Evolutionary conservation across 2,329 filamentous ascomycete genomes (phyloP).

Genomic region (Aureobasidium sp.): DNA sequence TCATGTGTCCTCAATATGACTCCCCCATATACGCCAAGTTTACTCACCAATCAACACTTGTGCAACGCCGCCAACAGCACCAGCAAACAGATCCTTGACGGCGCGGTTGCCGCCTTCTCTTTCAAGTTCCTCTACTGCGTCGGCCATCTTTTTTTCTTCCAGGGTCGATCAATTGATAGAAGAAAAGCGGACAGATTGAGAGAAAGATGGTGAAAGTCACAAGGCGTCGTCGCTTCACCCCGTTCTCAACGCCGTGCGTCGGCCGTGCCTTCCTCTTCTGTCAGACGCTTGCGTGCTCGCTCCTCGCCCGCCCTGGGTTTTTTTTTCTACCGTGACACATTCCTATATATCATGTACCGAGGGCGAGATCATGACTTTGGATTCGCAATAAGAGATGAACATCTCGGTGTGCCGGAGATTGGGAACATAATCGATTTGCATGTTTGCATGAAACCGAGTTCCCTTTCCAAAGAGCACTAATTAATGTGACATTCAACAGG

Average conservation of each 20-base stretch:
- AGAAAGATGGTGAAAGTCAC: neutral
- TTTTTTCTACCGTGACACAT: neutral
- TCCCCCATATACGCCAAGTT: neutral
- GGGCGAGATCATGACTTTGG: neutral
- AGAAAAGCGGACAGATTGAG: neutral
- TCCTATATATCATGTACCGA: neutral
- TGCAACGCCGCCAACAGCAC: slow-evolving; percentile 82
- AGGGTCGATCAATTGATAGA: neutral
- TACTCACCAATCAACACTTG: slow-evolving; percentile 83
- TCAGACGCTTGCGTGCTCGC: slow-evolving; percentile 5
- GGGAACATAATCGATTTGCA: no score
- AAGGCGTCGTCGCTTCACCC: slow-evolving; percentile 4
- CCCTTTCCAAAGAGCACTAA: no score
- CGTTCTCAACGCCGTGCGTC: slow-evolving; percentile 9
- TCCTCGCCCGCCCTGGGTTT: neutral
- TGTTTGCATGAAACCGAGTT: no score
- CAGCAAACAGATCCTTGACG: slow-evolving; percentile 78
- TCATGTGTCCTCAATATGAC: neutral
- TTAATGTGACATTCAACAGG: no score
- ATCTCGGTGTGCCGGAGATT: neutral
- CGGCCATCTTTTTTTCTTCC: slow-evolving; percentile 22
- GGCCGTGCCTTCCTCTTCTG: slow-evolving; percentile 2
- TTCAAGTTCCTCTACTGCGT: slow-evolving; percentile 32
- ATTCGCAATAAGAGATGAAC: neutral
- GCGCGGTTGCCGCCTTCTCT: slow-evolving; percentile 35